phyloP scores from a whole-genome alignment of 768 basidiomycete species.

The Mycena olivaceomarginata region DNA sequence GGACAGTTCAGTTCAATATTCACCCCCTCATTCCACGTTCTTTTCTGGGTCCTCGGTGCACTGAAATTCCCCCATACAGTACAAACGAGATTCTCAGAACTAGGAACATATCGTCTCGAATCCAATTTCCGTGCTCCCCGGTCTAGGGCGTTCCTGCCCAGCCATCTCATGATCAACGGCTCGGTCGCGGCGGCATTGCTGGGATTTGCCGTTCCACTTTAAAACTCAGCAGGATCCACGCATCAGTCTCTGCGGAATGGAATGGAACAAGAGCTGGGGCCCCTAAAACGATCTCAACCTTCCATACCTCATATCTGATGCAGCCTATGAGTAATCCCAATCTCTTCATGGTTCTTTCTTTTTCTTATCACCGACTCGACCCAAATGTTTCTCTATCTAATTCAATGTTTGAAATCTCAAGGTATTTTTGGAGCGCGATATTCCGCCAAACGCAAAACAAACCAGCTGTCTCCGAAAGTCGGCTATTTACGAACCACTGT shows the following conservation, averaged over 20 bases:
- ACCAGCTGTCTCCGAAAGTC: slow-evolving; percentile 33
- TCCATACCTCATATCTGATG: slow-evolving; percentile 14
- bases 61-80: slow-evolving; percentile 19
- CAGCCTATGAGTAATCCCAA: not conserved
- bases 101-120: slow-evolving; percentile 32
- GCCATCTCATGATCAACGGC: not conserved
- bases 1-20: slow-evolving; percentile 15
- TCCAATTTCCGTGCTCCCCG: slow-evolving; percentile 35
- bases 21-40: not conserved
- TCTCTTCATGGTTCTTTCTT: not conserved
- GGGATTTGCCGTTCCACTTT: slow-evolving; percentile 9
- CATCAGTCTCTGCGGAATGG: slow-evolving; percentile 8
- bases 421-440: slow-evolving; percentile 37
- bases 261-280: not conserved
- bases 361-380: slow-evolving; percentile 20
- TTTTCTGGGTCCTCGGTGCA: not conserved
- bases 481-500: slow-evolving; percentile 19
- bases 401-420: not conserved
- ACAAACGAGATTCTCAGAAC: slow-evolving; percentile 12
- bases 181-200: not conserved
- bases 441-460: slow-evolving; percentile 32
- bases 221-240: not conserved
- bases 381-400: not conserved
- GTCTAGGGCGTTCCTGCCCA: not conserved
- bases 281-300: not conserved